Percentiles rank a stretch among this genome's conserved stretches.
These are phyloP conservation scores for Aspergillus quadricinctus DNA, from an alignment of 2,329 filamentous ascomycete species.

Conservation along the genomic window DNA sequence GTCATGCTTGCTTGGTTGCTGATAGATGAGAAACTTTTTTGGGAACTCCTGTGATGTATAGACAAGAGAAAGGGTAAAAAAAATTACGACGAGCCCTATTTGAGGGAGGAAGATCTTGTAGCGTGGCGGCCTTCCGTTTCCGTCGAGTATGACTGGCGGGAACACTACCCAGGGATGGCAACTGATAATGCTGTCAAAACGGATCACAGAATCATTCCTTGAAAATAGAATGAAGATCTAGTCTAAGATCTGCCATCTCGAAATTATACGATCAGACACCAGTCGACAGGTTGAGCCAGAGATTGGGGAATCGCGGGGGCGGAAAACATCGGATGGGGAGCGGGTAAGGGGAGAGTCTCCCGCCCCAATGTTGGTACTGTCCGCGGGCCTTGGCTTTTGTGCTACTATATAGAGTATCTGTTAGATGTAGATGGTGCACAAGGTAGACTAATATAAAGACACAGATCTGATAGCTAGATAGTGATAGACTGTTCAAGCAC, in stretches of 20 bases:
- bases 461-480: not conserved
- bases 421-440: not conserved
- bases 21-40: not conserved
- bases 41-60: not conserved
- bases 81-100: not conserved
- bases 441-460: not conserved
- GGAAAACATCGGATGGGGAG: constrained; percentile 5
- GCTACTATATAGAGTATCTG: not conserved
- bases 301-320: constrained; percentile 4
- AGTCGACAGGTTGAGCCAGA: not conserved
- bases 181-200: not conserved
- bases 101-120: not conserved
- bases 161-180: not conserved
- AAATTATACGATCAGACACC: not conserved
- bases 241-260: not conserved
- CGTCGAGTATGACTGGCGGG: not conserved
- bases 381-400: not conserved
- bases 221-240: not conserved
- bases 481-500: not conserved
- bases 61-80: not conserved
- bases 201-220: not conserved
- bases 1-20: constrained; percentile 7
- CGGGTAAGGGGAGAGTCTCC: not conserved
- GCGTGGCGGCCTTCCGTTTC: not conserved
- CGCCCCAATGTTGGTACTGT: not conserved